Base-by-base conservation (phyloP, 192 early-diverging fungal species). In the Dispira parvispora region DNA sequence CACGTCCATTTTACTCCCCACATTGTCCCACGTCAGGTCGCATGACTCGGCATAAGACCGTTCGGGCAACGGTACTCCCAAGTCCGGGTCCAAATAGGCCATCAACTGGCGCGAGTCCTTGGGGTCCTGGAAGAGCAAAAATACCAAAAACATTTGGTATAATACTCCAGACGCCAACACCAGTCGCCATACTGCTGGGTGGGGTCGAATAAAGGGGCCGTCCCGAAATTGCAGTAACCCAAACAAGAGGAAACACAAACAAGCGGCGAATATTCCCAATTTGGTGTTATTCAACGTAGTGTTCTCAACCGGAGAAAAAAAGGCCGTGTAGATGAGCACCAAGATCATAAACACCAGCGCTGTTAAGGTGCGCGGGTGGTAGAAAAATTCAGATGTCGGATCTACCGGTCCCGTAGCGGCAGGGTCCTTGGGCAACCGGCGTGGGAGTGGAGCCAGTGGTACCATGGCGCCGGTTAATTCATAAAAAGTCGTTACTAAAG, bases 51-150 rank as follows among this genome's bases (percentile, higher is more conserved):
- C 92, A 71, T 98, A 98, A 49, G 84, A 88, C 63, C 87, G 82
- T 74, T 98, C 94, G 11, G 94, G 94, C 56, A 98, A 74, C 53
- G 77, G 77, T 1, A 82, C 71, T 11, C 94, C 92, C 42, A 98
- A 69, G 11, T 64, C 73, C 18, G 88, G 84, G 70, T 95, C 91
- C 54, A 92, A 75, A 45, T 86, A 86, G 18, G 70, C 74, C 73
- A 98, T 78, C 21, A 91, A 75, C 46, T 84, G 76, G 16, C 94
- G 80, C 12, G 88, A 88, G 61, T 90, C 83, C 58, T 84, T 73
- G 69, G 93, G 92, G 77, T 87, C 88, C 86, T 96, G 88, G 76
- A 98, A 98, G 60, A 95, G 71, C 50, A 93, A 60, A 67, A 93
- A 91, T 20, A 94, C 88, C 53, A 98, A 73, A 61, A 88, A 80